Base-by-base conservation (phyloP, 768 basidiomycete genomes). In the Mycena epipterygia region DNA sequence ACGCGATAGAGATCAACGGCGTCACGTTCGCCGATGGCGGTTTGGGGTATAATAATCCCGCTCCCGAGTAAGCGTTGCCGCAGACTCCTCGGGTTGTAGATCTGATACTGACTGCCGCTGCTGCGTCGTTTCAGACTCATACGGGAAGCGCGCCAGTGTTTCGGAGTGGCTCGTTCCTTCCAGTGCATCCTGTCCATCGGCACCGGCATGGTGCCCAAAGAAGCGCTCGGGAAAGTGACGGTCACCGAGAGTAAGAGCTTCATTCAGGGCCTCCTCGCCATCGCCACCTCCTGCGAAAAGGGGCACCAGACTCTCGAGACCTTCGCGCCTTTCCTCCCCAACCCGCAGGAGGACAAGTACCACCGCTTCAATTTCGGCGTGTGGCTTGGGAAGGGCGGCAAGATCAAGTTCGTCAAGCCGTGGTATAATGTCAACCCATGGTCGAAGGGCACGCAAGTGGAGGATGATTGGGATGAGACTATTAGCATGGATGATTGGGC, bases 11-110 rank as follows among this genome's bases (percentile, higher is more conserved):
- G 32, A 62, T 80, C 19, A 74, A 76, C 17, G 72, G 73, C 6
- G 73, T 76, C 27, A 76, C 79, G 32, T 81, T 78, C 48, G 70
- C 79, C 21, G 81, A 83, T 67, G 82, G 81, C 4, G 82, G 81
- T 25, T 32, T 81, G 0, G 73, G 74, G 19, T 78, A 75, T 67
- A 81, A 81, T 59, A 82, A 82, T 49, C 80, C 81, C 2, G 35
- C 35, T 37, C 35, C 35, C 35, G 35, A 37, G 35, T 37, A 37
- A 37, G 35, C 35, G 35, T 37, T 37, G 35, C 35, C 35, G 35
- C 8, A 37, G 35, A 37, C 14, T 37, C 35, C 35, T 37, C 35
- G 14, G 14, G 35, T 37, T 37, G 35, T 37, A 37, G 35, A 37
- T 37, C 35, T 37, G 35, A 37, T 37, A 37, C 35, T 37, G 35